Evolutionary conservation across 371 early-diverging fungal species (phyloP).

Genomic region (Syncephalastrum racemosum): DNA sequence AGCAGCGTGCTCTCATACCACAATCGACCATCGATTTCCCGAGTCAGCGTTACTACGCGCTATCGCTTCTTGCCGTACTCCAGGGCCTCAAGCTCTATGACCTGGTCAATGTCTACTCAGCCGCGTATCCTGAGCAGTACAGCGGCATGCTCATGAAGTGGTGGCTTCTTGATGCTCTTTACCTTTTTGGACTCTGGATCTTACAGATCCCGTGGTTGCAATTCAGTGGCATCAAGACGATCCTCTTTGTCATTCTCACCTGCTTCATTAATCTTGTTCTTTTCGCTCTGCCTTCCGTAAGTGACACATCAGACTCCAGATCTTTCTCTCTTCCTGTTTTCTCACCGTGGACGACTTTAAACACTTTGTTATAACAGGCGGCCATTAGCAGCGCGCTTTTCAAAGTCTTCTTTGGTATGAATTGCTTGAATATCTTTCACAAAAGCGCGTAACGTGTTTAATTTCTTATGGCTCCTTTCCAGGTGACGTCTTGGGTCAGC

Average conservation of each 20-base stretch:
- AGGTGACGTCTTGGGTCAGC: slow-evolving; percentile 37
- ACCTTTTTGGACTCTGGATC: slow-evolving; percentile 32
- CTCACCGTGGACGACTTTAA: neutral
- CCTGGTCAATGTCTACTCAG: slow-evolving; percentile 18
- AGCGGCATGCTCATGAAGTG: slow-evolving; percentile 28
- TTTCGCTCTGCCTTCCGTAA: slow-evolving; percentile 38
- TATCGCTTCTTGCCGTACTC: slow-evolving; percentile 29
- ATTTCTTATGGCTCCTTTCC: neutral
- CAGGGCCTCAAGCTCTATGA: slow-evolving; percentile 36
- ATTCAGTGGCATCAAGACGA: slow-evolving; percentile 33
- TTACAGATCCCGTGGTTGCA: slow-evolving; percentile 52
- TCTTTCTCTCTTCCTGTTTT: neutral
- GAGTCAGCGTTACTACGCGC: slow-evolving; percentile 43
- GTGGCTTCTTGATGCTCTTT: slow-evolving; percentile 29
- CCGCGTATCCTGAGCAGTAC: slow-evolving; percentile 33
- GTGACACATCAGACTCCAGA: neutral
- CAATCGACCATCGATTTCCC: slow-evolving; percentile 40
- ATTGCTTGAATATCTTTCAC: neutral
- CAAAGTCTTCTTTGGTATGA: slow-evolving; percentile 15
- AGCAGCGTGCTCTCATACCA: slow-evolving; percentile 42
- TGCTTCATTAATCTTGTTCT: slow-evolving; percentile 20
- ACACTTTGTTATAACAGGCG: slow-evolving; percentile 5
- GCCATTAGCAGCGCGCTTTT: slow-evolving; percentile 10
- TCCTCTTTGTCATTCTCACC: slow-evolving; percentile 15
- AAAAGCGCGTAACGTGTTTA: neutral